Base-by-base conservation (phyloP, 179 eudicot genomes). In the Silene noctiflora region DNA sequence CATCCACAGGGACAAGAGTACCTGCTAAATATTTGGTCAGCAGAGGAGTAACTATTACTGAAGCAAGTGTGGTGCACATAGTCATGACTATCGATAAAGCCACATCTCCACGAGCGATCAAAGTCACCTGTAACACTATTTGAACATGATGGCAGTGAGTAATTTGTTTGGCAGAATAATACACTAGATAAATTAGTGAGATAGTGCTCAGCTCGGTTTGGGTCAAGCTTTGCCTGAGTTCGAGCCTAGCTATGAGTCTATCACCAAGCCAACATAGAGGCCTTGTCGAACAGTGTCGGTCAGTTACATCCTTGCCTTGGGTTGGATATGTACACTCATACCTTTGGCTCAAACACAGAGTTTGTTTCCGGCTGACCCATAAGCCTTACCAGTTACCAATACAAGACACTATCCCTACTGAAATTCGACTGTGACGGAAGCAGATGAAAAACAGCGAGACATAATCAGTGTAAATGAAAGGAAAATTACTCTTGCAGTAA, bases 51-150 rank as follows among this genome's bases (percentile, higher is more conserved):
- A 89, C 85, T 65, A 90, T n/a, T 62, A 87, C 92, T 35, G 96
- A 89, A 66, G 89, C 96, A 55, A 90, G 82, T 20, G 96, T 90
- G 69, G 87, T 87, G 76, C 91, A 90, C 72, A 74, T 83, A 1
- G 96, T 90, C 92, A 89, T 89, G 19, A 90, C 88, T 24, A 90
- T 86, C 29, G 92, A 89, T 77, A 89, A 72, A 62, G 96, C 85
- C n/a, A 90, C 96, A 78, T 89, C 96, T 31, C 96, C 92, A 78
- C 77, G 87, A 69, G 92, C 88, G 79, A 90, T 84, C 74, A 89
- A 86, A 56, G 95, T 87, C 69, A 86, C 95, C 92, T 90, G 92
- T 29, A 84, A 76, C 64, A 84, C 83, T 80, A 86, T 73, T 82
- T 76, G 82, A 76, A 39, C 72, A 44, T 76, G 77, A 69, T 22